These are phyloP conservation scores for Lophiostoma macrostomum DNA, from an alignment of 495 filamentous ascomycete species.

Conservation along the genomic window DNA sequence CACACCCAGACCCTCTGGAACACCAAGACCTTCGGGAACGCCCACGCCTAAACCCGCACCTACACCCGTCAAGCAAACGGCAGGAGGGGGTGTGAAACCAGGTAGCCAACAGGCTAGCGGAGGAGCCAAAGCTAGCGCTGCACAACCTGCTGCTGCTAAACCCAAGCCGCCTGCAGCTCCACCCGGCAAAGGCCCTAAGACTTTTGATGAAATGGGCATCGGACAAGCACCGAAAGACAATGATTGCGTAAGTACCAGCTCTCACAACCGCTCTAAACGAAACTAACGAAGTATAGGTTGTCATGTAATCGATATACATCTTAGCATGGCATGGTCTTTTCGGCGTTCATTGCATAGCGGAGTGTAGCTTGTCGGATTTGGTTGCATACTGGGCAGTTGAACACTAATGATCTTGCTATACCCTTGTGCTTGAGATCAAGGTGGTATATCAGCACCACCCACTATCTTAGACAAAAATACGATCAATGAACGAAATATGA, in stretches of 20 bases:
- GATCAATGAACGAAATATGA: too few relatives aligned
- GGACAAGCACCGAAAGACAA: slow-evolving; percentile 71
- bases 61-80: slow-evolving; percentile 6
- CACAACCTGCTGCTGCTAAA: slow-evolving; percentile 17
- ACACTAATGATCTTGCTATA: slow-evolving; percentile 4
- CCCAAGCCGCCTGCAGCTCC: slow-evolving; percentile 30
- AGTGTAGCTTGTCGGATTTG: neutral
- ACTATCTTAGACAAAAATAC: too few relatives aligned
- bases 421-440: too few relatives aligned
- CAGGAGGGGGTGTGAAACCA: slow-evolving; percentile 1
- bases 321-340: neutral
- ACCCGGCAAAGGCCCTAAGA: slow-evolving; percentile 82
- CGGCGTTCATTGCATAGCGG: slow-evolving; percentile 17
- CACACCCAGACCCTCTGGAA: slow-evolving; percentile 17
- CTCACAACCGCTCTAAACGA: neutral
- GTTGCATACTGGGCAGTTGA: slow-evolving; percentile 3
- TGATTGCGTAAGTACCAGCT: slow-evolving; percentile 77
- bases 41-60: neutral
- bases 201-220: slow-evolving; percentile 98
- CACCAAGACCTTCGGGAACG: too few relatives aligned
- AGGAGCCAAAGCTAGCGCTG: too few relatives aligned
- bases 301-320: slow-evolving; percentile 55
- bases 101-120: neutral
- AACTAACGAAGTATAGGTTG: slow-evolving; percentile 48
- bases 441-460: too few relatives aligned